Evolutionary conservation across 768 basidiomycete species (phyloP), one percentile per base, ranked within the genome.

Genomic region (Phaeotremella skinneri): DNA sequence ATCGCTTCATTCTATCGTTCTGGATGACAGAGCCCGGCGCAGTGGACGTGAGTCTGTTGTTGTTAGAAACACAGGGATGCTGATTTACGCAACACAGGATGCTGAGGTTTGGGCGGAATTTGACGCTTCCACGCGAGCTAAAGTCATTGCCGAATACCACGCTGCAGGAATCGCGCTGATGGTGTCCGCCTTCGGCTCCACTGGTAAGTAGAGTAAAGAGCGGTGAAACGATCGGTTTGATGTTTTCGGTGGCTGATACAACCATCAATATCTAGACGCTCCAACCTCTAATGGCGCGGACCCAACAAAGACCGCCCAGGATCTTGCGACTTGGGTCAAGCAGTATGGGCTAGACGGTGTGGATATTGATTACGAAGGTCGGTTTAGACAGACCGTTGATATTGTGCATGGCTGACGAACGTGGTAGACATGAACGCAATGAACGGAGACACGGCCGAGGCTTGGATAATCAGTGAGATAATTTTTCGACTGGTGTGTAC

Each of bases 291-390:
- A 66, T 11, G 81, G 82, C 45, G 83, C 82, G n/a, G 84, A 88
- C 72, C 84, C 87, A 20, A 76, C 83, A 5, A 76, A 78, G 5
- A 83, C 83, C 16, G 87, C 87, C 1, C 83, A 84, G 60, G 82
- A 81, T 1, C 80, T 88, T 72, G 86, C 87, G 0, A 81, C 81
- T 13, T 89, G 81, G 79, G 87, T 88, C 7, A 83, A 82, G 58
- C 63, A 83, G 37, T 85, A 81, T 58, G 74, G 79, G 49, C 76
- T 88, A 17, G 87, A 88, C 64, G 87, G 87, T 49, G 82, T 87
- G 25, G 87, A 88, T 69, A 84, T 89, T 32, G 87, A 88, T 72
- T 88, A 87, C 66, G 87, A 76, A 59, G 69, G 60, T 61, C 48
- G 51, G 60, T 21, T 25, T 50, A 7, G 7, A 7, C 17, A 48